These are phyloP conservation scores for Cladosporium velox DNA, from an alignment of 2,329 filamentous ascomycete genomes.

Conservation along the genomic window DNA sequence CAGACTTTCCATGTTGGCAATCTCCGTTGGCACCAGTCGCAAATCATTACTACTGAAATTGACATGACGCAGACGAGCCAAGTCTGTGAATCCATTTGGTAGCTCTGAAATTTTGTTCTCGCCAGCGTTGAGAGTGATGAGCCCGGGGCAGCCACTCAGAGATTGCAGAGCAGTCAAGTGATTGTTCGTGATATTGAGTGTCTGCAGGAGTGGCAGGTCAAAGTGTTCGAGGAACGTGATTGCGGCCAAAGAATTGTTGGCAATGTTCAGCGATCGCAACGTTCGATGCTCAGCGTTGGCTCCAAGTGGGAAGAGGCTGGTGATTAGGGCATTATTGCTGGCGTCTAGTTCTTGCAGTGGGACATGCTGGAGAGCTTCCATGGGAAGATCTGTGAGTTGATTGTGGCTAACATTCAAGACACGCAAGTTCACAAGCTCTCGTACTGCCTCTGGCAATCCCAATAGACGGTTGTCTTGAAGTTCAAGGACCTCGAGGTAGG, in stretches of 20 bases:
- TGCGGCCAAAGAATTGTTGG: constrained; percentile 69
- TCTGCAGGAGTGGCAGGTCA: constrained; percentile 70
- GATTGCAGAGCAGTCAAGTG: constrained; percentile 72
- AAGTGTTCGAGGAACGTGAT: constrained; percentile 54
- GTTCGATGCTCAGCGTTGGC: constrained; percentile 54
- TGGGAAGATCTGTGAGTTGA: constrained; percentile 68
- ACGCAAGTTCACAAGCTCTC: constrained; percentile 68
- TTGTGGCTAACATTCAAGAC: constrained; percentile 82
- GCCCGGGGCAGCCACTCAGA: constrained; percentile 70
- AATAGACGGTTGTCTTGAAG: constrained; percentile 78
- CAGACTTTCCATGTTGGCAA: constrained; percentile 78
- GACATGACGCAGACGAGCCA: constrained; percentile 70
- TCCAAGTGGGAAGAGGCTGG: constrained; percentile 66
- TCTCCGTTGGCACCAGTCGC: constrained; percentile 69
- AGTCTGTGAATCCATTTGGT: constrained; percentile 71
- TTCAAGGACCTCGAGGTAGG: constrained; percentile 76
- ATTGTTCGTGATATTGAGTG: constrained; percentile 78
- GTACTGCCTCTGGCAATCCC: constrained; percentile 66
- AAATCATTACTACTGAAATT: constrained; percentile 89
- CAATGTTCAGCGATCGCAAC: constrained; percentile 76
- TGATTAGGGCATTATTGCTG: constrained; percentile 76
- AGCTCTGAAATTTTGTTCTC: constrained; percentile 77
- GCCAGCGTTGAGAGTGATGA: constrained; percentile 73
- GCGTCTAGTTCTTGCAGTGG: constrained; percentile 73
- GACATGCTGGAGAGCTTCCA: constrained; percentile 66